Conservation (phyloP, 2,329 filamentous ascomycete genomes). For the Hysterium pulicare region DNA sequence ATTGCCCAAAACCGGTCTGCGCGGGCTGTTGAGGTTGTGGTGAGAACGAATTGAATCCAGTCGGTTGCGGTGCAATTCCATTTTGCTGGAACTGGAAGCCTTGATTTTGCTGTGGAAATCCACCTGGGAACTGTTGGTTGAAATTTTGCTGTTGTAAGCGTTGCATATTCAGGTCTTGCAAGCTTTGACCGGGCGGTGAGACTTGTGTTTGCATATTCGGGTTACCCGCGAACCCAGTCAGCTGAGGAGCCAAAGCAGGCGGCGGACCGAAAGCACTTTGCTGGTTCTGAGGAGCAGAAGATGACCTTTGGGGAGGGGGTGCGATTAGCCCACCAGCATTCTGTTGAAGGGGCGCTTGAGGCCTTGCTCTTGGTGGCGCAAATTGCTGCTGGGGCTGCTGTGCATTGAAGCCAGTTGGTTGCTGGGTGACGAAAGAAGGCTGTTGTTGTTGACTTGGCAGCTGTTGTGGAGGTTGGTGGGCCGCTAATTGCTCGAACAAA, state of each 20-base stretch:
- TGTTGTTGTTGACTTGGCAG: constrained; percentile 25
- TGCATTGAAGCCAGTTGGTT: constrained; percentile 28
- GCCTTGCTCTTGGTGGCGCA: constrained; percentile 60
- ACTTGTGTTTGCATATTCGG: constrained; percentile 58
- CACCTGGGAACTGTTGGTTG: constrained; percentile 33
- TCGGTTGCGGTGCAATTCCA: constrained; percentile 38
- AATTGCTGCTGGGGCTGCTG: constrained; percentile 29
- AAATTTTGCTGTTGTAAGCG: constrained; percentile 31
- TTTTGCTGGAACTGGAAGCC: constrained; percentile 33
- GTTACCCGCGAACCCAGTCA: constrained; percentile 63
- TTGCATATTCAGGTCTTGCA: constrained; percentile 64
- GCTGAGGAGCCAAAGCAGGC: constrained; percentile 74
- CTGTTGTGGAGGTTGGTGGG: constrained; percentile 6
- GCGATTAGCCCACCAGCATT: constrained; percentile 62
- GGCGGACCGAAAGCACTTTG: constrained; percentile 68
- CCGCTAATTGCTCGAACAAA: constrained; percentile 35
- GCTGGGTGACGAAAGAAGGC: constrained; percentile 35
- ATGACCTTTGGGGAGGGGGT: constrained; percentile 74
- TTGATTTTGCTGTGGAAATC: constrained; percentile 36
- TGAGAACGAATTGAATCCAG: constrained; percentile 32
- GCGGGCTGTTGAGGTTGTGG: constrained; percentile 48
- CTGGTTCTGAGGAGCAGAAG: constrained; percentile 79
- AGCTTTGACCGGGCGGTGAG: constrained; percentile 70
- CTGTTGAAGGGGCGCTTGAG: constrained; percentile 65
- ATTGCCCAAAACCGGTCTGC: constrained; percentile 58